Evolutionary conservation across 2,329 filamentous ascomycete genomes (phyloP), one percentile per base, ranked within the genome.

Genomic region (Lachnum nothofagi): DNA sequence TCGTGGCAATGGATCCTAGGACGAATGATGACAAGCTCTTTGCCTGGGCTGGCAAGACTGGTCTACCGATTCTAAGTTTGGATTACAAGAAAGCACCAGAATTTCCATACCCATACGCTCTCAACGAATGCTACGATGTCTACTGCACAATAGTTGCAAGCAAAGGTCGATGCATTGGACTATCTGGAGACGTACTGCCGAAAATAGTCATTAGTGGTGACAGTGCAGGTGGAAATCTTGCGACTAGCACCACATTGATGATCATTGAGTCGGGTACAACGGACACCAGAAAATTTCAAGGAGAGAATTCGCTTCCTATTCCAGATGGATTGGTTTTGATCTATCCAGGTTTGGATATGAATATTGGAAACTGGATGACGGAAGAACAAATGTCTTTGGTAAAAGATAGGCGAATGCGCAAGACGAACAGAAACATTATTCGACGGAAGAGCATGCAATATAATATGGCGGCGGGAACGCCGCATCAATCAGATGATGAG

Each of bases 341-440:
- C 50, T 98, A 98, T 62, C 93, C 93, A 0, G 84, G 85, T 0
- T 72, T 98, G 51, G 93, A 97, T 62, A 90, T 97, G 86, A 96
- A 95, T 62, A 97, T 97, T 57, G 89, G 89, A 31, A 96, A 91
- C 67, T 98, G 93, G 93, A 97, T 98, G 91, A 91, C 88, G 0
- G 91, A 97, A 60, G 91, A 97, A 67, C 91, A 98, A 65, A 95
- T 97, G 88, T 82, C 88, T 0, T 72, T 98, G 52, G 95, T 98
- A 55, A 84, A 89, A 56, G 91, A 95, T 55, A 82, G 89, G 9
- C 79, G 82, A 49, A 83, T 83, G 64, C 79, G 89, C 20, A 84
- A 83, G 59, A 89, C 84, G 1, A 95, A 96, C 63, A 78, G 79
- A 49, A 78, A 81, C 22, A 86, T 97, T 47, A 73, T 96, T 9